Evolutionary conservation across 495 filamentous ascomycete species (phyloP).

Genomic region (Hyaloscypha finlandica): DNA sequence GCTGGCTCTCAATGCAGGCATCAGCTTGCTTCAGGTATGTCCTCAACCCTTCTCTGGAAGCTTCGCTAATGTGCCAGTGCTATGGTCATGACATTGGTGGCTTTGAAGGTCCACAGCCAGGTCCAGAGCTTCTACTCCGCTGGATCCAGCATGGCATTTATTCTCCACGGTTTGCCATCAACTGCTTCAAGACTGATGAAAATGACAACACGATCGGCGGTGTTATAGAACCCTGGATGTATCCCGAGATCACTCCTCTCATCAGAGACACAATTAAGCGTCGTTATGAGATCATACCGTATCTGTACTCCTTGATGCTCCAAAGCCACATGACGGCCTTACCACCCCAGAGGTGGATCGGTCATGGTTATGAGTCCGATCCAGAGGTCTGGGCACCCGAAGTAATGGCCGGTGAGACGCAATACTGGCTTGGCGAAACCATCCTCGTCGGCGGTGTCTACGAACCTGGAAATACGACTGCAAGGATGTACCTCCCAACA

Average conservation of each 20-base stretch:
- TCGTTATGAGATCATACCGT: slow-evolving; percentile 69
- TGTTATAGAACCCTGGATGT: slow-evolving; percentile 75
- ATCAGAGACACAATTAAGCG: slow-evolving; percentile 65
- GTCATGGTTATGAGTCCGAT: slow-evolving; percentile 68
- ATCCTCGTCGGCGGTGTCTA: slow-evolving; percentile 67
- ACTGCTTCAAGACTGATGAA: slow-evolving; percentile 70
- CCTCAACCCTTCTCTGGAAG: background rate
- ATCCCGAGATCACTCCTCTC: slow-evolving; percentile 59
- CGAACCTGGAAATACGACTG: slow-evolving; percentile 51
- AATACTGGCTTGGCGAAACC: slow-evolving; percentile 72
- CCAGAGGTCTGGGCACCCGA: slow-evolving; percentile 60
- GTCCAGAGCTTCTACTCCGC: slow-evolving; percentile 65
- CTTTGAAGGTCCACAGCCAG: slow-evolving; percentile 70
- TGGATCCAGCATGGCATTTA: slow-evolving; percentile 72
- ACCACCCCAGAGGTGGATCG: slow-evolving; percentile 67
- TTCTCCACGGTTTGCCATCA: slow-evolving; percentile 70
- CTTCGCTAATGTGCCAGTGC: slow-evolving; percentile 40
- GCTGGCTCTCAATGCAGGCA: slow-evolving; percentile 64
- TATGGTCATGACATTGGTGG: slow-evolving; percentile 74
- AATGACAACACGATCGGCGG: slow-evolving; percentile 62
- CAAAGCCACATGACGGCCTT: slow-evolving; percentile 57
- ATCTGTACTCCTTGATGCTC: slow-evolving; percentile 64
- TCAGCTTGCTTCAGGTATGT: slow-evolving; percentile 59
- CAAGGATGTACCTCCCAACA: slow-evolving; percentile 62
- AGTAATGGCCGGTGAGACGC: slow-evolving; percentile 57